phyloP scores from a whole-genome alignment of 2,329 filamentous ascomycete genomes.

The Macrophomina tecta region DNA sequence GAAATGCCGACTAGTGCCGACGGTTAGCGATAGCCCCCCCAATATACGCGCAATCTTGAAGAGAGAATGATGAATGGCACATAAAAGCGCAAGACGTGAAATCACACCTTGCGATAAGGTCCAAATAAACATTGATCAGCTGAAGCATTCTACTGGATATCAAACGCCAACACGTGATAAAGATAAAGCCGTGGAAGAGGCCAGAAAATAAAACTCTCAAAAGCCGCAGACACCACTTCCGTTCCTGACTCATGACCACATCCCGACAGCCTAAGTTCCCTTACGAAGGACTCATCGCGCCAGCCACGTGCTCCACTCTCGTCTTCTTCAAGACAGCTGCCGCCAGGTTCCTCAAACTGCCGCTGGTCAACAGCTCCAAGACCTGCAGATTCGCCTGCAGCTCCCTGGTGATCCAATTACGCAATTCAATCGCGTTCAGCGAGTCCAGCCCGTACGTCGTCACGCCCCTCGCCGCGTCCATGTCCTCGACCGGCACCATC shows the following conservation, averaged over 20 bases:
- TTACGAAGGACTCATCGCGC: neutral
- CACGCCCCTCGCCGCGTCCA: slow-evolving; percentile 25
- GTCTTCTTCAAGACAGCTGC: slow-evolving; percentile 16
- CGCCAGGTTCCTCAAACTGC: slow-evolving; percentile 13
- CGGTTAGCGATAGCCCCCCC: too few species aligned
- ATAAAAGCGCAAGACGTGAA: too few species aligned
- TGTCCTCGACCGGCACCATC: slow-evolving; percentile 32
- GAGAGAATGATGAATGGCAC: too few species aligned
- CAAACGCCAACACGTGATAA: neutral
- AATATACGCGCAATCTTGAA: too few species aligned
- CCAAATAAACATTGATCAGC: too few species aligned
- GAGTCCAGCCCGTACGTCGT: slow-evolving; percentile 36
- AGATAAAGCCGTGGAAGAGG: neutral
- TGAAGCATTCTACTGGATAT: neutral
- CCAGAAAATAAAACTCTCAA: neutral
- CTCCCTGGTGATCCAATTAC: slow-evolving; percentile 35
- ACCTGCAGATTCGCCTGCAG: slow-evolving; percentile 34
- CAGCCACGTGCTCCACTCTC: neutral
- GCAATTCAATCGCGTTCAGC: slow-evolving; percentile 36
- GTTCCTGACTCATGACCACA: too few species aligned
- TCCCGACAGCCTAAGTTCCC: neutral
- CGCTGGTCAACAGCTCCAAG: slow-evolving; percentile 31
- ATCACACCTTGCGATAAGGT: too few species aligned
- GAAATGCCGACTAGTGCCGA: too few species aligned
- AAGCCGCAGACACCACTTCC: too few species aligned